These are phyloP conservation scores for Marchantia paleacea DNA, from an alignment of 225 moss, liverwort and hornwort genomes.

Conservation along the genomic window DNA sequence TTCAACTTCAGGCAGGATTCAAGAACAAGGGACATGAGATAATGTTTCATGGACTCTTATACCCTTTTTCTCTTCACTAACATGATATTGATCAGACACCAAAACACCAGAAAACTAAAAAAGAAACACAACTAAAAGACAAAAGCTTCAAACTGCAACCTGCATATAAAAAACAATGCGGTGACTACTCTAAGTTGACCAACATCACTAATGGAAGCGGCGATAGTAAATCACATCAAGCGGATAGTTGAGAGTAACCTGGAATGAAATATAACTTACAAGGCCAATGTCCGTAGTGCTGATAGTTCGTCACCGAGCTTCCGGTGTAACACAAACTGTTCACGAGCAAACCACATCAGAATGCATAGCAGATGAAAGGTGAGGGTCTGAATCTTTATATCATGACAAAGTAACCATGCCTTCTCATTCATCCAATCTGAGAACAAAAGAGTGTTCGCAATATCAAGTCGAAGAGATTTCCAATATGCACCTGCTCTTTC, in stretches of 20 bases:
- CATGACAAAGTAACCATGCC: not conserved
- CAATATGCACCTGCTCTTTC: constrained; percentile 76
- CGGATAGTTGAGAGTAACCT: not conserved
- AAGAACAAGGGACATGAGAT: not conserved
- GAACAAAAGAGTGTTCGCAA: not conserved
- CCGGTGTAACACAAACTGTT: constrained; percentile 84
- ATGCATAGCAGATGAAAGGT: not conserved
- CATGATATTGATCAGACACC: not conserved
- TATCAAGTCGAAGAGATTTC: not conserved
- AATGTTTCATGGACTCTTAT: not conserved
- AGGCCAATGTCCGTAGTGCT: constrained; percentile 86
- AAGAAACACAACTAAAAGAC: too few species aligned
- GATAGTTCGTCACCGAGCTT: constrained; percentile 90
- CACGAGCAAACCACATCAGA: not conserved
- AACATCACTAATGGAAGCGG: not conserved
- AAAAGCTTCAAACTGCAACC: too few species aligned
- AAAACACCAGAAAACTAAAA: too few species aligned
- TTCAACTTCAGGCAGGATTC: too few species aligned
- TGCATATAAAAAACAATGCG: too few species aligned
- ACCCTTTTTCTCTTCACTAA: not conserved
- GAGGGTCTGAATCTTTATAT: not conserved
- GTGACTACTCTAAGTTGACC: not conserved
- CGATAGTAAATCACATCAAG: not conserved
- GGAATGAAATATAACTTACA: constrained; percentile 50
- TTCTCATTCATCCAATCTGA: not conserved